These are phyloP conservation scores for Jatropha multifida DNA, from an alignment of 441 rosid genomes.

Conservation along the genomic window DNA sequence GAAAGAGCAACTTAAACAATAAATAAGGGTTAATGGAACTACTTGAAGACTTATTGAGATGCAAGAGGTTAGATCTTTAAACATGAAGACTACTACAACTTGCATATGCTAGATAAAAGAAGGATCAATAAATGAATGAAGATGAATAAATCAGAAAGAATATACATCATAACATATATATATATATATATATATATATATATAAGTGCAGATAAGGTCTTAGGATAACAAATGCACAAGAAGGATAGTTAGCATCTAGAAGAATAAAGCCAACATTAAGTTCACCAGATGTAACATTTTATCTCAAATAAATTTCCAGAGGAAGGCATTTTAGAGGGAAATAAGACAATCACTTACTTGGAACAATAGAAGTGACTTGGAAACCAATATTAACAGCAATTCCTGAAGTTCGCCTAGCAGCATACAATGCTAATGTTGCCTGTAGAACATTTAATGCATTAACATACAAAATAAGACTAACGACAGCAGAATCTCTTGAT, in stretches of 20 bases:
- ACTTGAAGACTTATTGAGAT: not conserved
- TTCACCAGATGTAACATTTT: conserved; percentile 8
- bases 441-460: conserved; percentile 30
- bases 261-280: not conserved
- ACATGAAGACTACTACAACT: not conserved
- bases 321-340: not conserved
- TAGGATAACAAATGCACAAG: conserved; percentile 4
- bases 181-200: not conserved
- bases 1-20: not conserved
- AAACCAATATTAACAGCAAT: conserved; percentile 87
- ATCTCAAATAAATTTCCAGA: not conserved
- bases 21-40: not conserved
- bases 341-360: conserved; percentile 49
- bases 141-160: not conserved
- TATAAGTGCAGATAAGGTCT: not conserved
- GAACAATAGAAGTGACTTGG: conserved; percentile 83
- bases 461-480: not conserved
- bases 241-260: conserved; percentile 3
- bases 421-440: conserved; percentile 84
- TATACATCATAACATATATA: not conserved
- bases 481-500: not conserved
- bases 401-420: conserved; percentile 77
- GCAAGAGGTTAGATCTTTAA: not conserved
- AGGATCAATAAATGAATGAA: not conserved
- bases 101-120: not conserved